Evolutionary conservation across 2,329 filamentous ascomycete genomes (phyloP).

Genomic region (Colletotrichum agaves): DNA sequence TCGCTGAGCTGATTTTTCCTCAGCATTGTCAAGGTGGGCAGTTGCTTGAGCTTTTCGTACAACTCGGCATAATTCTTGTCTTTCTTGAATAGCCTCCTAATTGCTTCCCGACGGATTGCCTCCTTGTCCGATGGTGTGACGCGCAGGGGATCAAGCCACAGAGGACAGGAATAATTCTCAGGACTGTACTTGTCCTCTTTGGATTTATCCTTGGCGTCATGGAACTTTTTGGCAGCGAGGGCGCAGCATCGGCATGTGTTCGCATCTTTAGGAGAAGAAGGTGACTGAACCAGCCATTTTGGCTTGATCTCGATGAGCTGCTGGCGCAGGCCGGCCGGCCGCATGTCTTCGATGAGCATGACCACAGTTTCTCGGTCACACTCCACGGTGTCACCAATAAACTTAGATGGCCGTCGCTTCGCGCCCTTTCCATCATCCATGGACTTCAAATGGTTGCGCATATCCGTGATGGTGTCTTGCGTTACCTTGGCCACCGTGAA

Average conservation of each 20-base stretch:
- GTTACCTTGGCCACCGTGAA: slow-evolving; percentile 63
- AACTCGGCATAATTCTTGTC: slow-evolving; percentile 21
- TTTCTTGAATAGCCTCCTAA: slow-evolving; percentile 15
- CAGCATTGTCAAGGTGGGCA: not conserved
- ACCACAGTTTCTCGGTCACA: not conserved
- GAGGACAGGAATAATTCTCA: slow-evolving; percentile 32
- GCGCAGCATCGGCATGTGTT: slow-evolving; percentile 82
- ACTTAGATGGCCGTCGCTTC: slow-evolving; percentile 45
- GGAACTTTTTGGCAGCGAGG: slow-evolving; percentile 55
- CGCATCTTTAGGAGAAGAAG: slow-evolving; percentile 71
- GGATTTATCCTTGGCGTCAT: not conserved
- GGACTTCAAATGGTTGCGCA: slow-evolving; percentile 59
- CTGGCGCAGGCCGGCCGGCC: slow-evolving; percentile 41
- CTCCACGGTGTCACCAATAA: slow-evolving; percentile 47
- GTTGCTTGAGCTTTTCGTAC: slow-evolving; percentile 17
- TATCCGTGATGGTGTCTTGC: slow-evolving; percentile 50
- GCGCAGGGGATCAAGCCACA: slow-evolving; percentile 32
- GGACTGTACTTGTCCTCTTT: slow-evolving; percentile 27
- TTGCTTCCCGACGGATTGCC: slow-evolving; percentile 9
- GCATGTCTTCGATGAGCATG: slow-evolving; percentile 83
- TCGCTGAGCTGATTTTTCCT: slow-evolving; percentile 49
- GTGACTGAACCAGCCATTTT: slow-evolving; percentile 85
- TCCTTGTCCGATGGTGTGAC: not conserved
- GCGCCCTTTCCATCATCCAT: slow-evolving; percentile 50
- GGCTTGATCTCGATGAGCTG: slow-evolving; percentile 79